Evolutionary conservation across 192 early-diverging fungal species (phyloP).

Genomic region (Jimgerdemannia lactiflua): DNA sequence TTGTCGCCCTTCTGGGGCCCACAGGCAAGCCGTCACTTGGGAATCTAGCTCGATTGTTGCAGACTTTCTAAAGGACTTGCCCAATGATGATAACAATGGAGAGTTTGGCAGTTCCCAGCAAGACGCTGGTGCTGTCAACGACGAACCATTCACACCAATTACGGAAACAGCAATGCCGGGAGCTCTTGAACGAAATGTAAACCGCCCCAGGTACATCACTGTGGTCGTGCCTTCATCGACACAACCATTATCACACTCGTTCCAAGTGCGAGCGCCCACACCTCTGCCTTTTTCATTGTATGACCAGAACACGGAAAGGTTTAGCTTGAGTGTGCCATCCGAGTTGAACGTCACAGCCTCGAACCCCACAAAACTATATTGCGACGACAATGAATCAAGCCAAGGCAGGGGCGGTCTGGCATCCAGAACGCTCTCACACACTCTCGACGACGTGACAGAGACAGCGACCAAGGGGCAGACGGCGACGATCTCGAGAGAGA

Average conservation of each 20-base stretch:
- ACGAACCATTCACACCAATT: not conserved
- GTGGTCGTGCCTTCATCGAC: not conserved
- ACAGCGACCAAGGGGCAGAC: not conserved
- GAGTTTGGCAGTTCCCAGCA: not conserved
- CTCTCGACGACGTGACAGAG: not conserved
- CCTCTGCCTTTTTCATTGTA: not conserved
- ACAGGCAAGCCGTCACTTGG: not conserved
- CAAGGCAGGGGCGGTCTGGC: not conserved
- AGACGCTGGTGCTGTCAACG: not conserved
- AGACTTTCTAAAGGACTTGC: not conserved
- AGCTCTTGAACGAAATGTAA: not conserved
- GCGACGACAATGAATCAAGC: no score
- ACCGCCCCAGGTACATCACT: not conserved
- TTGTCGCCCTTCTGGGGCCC: no score
- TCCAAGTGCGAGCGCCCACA: not conserved
- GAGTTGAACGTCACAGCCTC: not conserved
- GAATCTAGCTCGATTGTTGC: not conserved
- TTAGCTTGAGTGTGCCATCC: not conserved
- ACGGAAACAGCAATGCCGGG: no score
- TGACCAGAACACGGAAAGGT: not conserved
- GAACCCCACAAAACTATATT: no score
- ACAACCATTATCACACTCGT: not conserved
- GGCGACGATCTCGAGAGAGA: not conserved
- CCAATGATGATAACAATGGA: not conserved
- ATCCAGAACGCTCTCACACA: not conserved